phyloP scores from a whole-genome alignment of 2,329 filamentous ascomycete species.

The Fusarium sarcochroum region DNA sequence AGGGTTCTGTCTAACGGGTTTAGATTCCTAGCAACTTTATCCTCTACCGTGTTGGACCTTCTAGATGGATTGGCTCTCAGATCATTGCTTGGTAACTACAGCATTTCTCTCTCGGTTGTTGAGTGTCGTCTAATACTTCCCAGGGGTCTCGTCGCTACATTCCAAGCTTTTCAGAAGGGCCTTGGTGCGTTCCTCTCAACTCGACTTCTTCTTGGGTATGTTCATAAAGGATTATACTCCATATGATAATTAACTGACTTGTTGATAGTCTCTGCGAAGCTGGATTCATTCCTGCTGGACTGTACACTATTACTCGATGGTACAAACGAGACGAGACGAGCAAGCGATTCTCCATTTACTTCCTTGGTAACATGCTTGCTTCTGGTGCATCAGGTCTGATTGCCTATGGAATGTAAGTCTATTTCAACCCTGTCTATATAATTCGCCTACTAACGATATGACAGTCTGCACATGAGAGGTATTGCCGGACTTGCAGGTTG shows the following conservation, averaged over 20 bases:
- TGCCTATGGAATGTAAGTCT: conserved; percentile 54
- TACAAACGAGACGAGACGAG: conserved; percentile 62
- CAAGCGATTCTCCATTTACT: conserved; percentile 61
- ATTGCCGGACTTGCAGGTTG: conserved; percentile 43
- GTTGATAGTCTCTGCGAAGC: conserved; percentile 47
- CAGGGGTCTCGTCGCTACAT: conserved; percentile 54
- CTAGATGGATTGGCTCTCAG: conserved; percentile 58
- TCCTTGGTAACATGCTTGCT: conserved; percentile 61
- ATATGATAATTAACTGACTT: neutral
- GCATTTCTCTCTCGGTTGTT: neutral
- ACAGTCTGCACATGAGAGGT: conserved; percentile 45
- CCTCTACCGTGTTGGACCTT: conserved; percentile 61
- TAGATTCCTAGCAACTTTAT: conserved; percentile 61
- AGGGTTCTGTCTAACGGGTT: neutral
- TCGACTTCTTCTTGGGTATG: conserved; percentile 52
- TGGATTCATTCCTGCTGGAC: conserved; percentile 55
- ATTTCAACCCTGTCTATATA: accelerated
- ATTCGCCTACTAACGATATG: neutral
- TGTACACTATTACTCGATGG: conserved; percentile 64
- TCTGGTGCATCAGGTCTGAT: conserved; percentile 49
- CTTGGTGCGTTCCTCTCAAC: conserved; percentile 54
- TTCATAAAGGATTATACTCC: neutral
- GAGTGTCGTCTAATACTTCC: neutral
- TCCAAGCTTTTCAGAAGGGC: conserved; percentile 55
- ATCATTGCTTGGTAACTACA: conserved; percentile 52